Evolutionary conservation across 2,329 filamentous ascomycete genomes (phyloP), one percentile per base, ranked within the genome.

Genomic region (Tolypocladium nubicola): DNA sequence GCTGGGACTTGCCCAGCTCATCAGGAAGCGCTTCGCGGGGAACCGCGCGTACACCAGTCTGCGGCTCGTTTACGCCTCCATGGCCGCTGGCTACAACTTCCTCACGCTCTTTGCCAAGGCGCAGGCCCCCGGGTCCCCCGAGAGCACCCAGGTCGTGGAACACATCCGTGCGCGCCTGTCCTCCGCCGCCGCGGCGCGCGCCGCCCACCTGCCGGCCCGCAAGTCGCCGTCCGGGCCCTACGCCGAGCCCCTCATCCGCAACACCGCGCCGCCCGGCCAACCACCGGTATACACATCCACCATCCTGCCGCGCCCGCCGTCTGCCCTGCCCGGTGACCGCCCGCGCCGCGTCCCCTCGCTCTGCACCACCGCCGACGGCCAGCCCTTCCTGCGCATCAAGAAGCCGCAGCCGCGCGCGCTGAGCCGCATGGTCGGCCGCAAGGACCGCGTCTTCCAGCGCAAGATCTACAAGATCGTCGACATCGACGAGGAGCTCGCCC

Each of bases 81-180:
- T 93, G 63, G 73, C 80, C 39, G 80, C 82, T 33, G 89, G 88
- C 30, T 92, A 92, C 73, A 81, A 83, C 72, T 78, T 74, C 60
- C 71, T 80, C 14, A 64, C 70, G 61, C 61, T 79, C 59, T 63
- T 79, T 53, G 60, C 65, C 59, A 67, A 71, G 64, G 71, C 75
- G 16, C 69, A 74, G 64, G 57, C 61, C 57, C 49, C 71, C n/a
- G 64, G 70, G 0, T 72, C 70, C 43, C 63, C 68, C 11, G 75
- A 79, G 57, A 68, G 80, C 64, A 56, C 61, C 53, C 69, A 74
- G 23, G 63, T 83, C 50, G 43, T 78, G 6, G 23, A 62, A 45
- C 73, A 77, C 64, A 69, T 83, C 26, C 68, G 66, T 58, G 60
- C 70, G 54, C 64, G 60, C n/a, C 56, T 54, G 40, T 40, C 60